These are phyloP conservation scores for Astrothelium macrocarpum DNA, from an alignment of 495 filamentous ascomycete genomes.

Conservation along the genomic window DNA sequence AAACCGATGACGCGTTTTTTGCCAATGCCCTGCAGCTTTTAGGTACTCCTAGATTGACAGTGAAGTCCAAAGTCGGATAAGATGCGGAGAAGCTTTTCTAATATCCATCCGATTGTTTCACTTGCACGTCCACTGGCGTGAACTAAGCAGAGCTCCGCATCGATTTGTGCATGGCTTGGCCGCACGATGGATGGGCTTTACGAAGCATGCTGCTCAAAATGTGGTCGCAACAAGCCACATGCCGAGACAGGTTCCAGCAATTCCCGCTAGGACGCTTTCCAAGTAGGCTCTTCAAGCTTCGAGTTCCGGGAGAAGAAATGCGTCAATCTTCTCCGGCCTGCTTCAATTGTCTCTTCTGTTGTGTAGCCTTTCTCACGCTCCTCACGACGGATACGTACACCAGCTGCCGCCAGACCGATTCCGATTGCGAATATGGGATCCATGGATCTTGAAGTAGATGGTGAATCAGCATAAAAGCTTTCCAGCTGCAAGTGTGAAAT, in stretches of 20 bases:
- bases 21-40: neutral
- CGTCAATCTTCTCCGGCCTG: slow-evolving; percentile 32
- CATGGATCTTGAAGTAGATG: slow-evolving; percentile 41
- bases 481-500: neutral
- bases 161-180: too few species aligned
- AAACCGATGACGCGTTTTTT: neutral
- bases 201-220: neutral
- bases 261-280: neutral
- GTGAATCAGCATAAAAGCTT: neutral
- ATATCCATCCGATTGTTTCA: neutral
- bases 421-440: slow-evolving; percentile 82
- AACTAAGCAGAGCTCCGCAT: neutral
- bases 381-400: slow-evolving; percentile 69
- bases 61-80: neutral
- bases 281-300: neutral
- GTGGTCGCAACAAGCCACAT: neutral
- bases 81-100: neutral
- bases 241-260: neutral
- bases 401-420: slow-evolving; percentile 60
- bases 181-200: too few species aligned
- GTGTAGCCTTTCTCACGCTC: slow-evolving; percentile 58
- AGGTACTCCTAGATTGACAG: neutral
- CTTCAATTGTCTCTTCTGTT: slow-evolving; percentile 42
- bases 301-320: slow-evolving; percentile 13
- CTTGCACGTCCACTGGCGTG: neutral